Base-by-base conservation (phyloP, 129 eudicot genomes). In the Helianthus tuberosus region DNA sequence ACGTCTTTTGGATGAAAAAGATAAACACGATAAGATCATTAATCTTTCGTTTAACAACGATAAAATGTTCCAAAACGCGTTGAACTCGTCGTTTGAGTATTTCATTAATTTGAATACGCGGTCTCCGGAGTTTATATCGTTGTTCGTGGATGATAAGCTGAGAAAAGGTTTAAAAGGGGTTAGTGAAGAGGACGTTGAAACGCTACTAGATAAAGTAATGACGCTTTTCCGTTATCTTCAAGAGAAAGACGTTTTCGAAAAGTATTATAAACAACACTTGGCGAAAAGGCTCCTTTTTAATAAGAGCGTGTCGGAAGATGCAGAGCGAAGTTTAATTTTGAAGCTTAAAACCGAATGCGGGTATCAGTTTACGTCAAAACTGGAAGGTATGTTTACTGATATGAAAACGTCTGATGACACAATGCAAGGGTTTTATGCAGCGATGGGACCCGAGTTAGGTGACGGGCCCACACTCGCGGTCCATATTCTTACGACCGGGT, bases 301-400 rank as follows among this genome's bases (percentile, higher is more conserved):
- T 3, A 65, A 65, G 36, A 65, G 70, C 20, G 53, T 65, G 36
- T 65, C 70, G 0, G 70, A 65, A 65, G 70, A 65, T 65, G 70
- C 70, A 17, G 70, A 65, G 36, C 11, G 70, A 65, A 65, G 70
- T 43, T 65, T 65, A 4, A 65, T 65, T 38, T 65, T 65, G 70
- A 65, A 65, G 52, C 53, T 65, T 14, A 65, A 65, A 65, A 65
- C 70, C 0, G 70, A 65, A 65, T 65, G 70, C 32, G 70, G 70
- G 53, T 65, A 65, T 43, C 70, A 65, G 23, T 83, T 81, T 4
- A 80, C 83, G 11, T 81, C 89, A 11, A 83, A 64, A 47, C 25
- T 83, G 73, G 83, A 83, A 79, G 83, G 87, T 50, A 78, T 78
- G 87, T 78, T 83, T 70, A 78, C 80, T 14, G 87, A 83, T 43